These are phyloP conservation scores for Candida buenavistaensis DNA, from an alignment of 1,139 yeast genomes.

Conservation along the genomic window DNA sequence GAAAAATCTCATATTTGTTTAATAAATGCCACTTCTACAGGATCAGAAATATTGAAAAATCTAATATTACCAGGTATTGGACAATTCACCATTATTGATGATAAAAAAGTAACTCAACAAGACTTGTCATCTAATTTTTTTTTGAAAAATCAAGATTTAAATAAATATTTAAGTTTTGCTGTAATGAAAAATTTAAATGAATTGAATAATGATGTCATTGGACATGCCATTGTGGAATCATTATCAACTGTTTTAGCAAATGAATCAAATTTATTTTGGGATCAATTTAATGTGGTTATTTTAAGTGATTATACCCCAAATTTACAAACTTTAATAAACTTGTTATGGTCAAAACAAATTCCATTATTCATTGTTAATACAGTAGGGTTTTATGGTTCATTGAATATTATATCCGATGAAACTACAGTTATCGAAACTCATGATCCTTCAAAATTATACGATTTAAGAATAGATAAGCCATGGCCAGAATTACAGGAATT, in stretches of 20 bases:
- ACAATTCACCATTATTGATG: conserved; percentile 59
- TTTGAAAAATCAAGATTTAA: conserved; percentile 47
- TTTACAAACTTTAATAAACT: conserved; percentile 23
- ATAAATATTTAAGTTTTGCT: conserved; percentile 38
- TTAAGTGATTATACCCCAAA: conserved; percentile 34
- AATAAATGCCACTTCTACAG: conserved; percentile 58
- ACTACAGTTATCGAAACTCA: conserved; percentile 77
- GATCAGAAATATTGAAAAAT: conserved; percentile 75
- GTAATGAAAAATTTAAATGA: conserved; percentile 47
- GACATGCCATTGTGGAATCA: conserved; percentile 28
- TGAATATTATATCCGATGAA: conserved; percentile 52
- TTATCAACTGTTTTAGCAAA: conserved; percentile 19
- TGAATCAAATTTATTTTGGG: conserved; percentile 42
- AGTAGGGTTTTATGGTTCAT: conserved; percentile 68
- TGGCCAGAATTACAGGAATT: conserved; percentile 70
- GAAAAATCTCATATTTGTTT: conserved; percentile 62
- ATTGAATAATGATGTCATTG: conserved; percentile 60
- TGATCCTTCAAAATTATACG: conserved; percentile 60
- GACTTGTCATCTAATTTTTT: conserved; percentile 67
- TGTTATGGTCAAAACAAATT: conserved; percentile 45
- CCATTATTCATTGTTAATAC: conserved; percentile 57
- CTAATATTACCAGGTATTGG: conserved; percentile 82
- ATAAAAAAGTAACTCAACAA: conserved; percentile 32
- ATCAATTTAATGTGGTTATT: conserved; percentile 53
- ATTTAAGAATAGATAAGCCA: conserved; percentile 68